Evolutionary conservation across 2,329 filamentous ascomycete species (phyloP).

Genomic region (Fusarium sp.): DNA sequence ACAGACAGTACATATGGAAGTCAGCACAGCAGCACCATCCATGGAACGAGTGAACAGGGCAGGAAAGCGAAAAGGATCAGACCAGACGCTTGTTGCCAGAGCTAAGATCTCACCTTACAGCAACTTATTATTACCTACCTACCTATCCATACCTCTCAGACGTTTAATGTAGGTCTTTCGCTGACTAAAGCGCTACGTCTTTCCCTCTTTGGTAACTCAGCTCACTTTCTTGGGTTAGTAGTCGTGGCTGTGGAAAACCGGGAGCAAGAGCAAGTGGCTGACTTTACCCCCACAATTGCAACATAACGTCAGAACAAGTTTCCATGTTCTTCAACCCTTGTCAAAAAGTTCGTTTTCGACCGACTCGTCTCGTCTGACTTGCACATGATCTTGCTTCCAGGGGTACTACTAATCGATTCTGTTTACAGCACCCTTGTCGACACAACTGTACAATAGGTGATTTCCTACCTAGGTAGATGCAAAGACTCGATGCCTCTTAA

Average conservation of each 20-base stretch:
- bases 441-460: not conserved
- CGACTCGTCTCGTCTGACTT: conserved; percentile 3
- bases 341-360: conserved; percentile 19
- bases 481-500: not conserved
- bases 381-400: not conserved
- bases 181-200: not conserved
- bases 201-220: not conserved
- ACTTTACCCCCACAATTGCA: not conserved
- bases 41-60: not conserved
- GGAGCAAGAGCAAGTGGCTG: conserved; percentile 16
- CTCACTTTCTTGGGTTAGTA: not conserved
- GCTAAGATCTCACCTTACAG: not conserved
- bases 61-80: not conserved
- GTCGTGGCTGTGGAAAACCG: conserved; percentile 13
- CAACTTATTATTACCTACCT: not conserved
- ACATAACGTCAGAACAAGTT: conserved; percentile 25
- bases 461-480: not conserved
- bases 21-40: not conserved
- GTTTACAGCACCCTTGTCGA: not conserved
- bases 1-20: not conserved
- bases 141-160: not conserved
- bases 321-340: conserved; percentile 5
- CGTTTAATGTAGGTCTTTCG: not conserved
- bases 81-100: not conserved
- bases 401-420: not conserved